phyloP scores from a whole-genome alignment of 495 filamentous ascomycete genomes.

The Chaetomium fimeti region DNA sequence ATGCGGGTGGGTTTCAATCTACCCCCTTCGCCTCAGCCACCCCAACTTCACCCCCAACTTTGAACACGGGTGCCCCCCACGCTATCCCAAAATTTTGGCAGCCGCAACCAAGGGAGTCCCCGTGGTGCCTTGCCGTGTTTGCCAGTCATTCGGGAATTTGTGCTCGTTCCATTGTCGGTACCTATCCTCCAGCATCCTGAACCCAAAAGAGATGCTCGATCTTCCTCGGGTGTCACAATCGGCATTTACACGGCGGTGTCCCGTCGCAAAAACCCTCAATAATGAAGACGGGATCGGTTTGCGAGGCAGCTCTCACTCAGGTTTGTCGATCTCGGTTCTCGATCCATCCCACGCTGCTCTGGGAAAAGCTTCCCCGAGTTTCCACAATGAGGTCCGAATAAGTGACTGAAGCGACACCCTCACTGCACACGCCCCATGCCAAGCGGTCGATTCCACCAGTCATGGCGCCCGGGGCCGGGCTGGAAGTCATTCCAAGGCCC shows the following conservation, averaged over 20 bases:
- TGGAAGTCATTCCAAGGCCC: slow-evolving; percentile 15
- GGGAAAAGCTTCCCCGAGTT: slow-evolving; percentile 30
- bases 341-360: slow-evolving; percentile 32
- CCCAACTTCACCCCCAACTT: slow-evolving; percentile 23
- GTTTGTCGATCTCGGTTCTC: slow-evolving; percentile 6
- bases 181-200: neutral
- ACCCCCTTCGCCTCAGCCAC: neutral
- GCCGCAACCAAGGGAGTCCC: slow-evolving; percentile 11
- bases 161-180: neutral
- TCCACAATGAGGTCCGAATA: slow-evolving; percentile 24
- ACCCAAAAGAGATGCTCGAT: neutral
- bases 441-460: slow-evolving; percentile 25
- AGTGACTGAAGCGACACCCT: slow-evolving; percentile 1
- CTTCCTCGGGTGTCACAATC: neutral
- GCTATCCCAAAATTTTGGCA: slow-evolving; percentile 23
- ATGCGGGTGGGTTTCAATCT: neutral
- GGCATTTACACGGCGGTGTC: neutral
- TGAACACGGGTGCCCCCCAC: slow-evolving; percentile 26
- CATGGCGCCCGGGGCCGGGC: slow-evolving; percentile 24
- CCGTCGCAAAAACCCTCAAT: neutral
- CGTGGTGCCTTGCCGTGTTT: too few species aligned
- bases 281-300: neutral
- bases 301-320: neutral
- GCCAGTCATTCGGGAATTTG: slow-evolving; percentile 19
- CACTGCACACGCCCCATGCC: slow-evolving; percentile 26